phyloP scores from a whole-genome alignment of 1,284 basidiomycete genomes.

The Cryptococcus hybrid region DNA sequence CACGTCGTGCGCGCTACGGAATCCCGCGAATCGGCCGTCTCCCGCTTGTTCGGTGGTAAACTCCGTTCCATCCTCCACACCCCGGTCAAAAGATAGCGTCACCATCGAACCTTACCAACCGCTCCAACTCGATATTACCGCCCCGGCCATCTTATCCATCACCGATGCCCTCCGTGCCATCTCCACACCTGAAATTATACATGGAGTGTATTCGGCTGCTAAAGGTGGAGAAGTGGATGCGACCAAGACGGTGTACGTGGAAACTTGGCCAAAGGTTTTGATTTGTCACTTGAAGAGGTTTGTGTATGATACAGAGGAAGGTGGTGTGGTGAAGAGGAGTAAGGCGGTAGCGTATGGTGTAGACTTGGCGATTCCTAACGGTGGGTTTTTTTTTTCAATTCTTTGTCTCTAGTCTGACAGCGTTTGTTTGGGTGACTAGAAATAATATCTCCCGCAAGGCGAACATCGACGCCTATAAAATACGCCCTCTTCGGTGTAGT shows the following conservation, averaged over 20 bases:
- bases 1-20: conserved; percentile 80
- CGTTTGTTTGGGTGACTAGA: conserved; percentile 51
- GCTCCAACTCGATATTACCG: conserved; percentile 86
- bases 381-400: conserved; percentile 49
- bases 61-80: conserved; percentile 81
- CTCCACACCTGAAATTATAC: conserved; percentile 76
- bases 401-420: not conserved
- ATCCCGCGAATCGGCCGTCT: conserved; percentile 80
- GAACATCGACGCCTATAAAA: conserved; percentile 55
- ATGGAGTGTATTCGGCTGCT: conserved; percentile 62
- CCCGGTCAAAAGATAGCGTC: conserved; percentile 78
- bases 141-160: conserved; percentile 71
- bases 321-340: conserved; percentile 70
- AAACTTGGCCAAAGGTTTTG: conserved; percentile 78
- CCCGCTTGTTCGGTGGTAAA: conserved; percentile 89
- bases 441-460: conserved; percentile 62
- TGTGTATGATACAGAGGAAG: conserved; percentile 67
- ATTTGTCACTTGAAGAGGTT: conserved; percentile 94
- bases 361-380: conserved; percentile 70
- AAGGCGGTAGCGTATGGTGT: conserved; percentile 79
- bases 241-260: conserved; percentile 83
- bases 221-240: conserved; percentile 70
- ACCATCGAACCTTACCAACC: conserved; percentile 92
- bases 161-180: conserved; percentile 79
- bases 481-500: conserved; percentile 89